Base-by-base conservation (phyloP, 768 basidiomycete genomes). In the Chlorophyllum brunneum region DNA sequence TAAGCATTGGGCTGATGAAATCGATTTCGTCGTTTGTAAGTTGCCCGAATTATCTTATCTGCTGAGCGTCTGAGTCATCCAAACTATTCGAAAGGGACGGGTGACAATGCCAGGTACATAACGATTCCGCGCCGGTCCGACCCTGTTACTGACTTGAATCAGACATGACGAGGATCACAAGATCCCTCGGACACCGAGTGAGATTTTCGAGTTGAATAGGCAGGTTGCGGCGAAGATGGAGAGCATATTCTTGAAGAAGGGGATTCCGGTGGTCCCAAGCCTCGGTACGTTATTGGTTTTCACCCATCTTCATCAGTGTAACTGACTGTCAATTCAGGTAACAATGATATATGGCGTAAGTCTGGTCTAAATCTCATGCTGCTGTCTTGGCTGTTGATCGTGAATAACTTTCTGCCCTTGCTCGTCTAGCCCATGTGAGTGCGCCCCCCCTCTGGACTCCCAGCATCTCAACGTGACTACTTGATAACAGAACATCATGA, bases 261-360 rank as follows among this genome's bases (percentile, higher is more conserved):
- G 85, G 10, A 84, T 95, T 31, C 83, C 88, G 13, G 83, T 94
- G 18, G 78, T 95, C 22, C 90, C 92, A 2, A 88, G 81, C 67
- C 71, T 97, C 54, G 88, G 88, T 82, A 59, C 60, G 10, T 23
- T 26, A 18, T 24, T 51, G 22, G 8, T 36, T 36, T 15, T 8
- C 33, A 23, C 10, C 51, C 37, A 31, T 38, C 36, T 15, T 27
- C 27, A 26, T 30, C 29, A 24, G 43, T 20, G 24, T 56, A 50
- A 43, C 45, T 48, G 29, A 37, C 27, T 20, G 30, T 43, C 45
- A 30, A 18, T 55, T 20, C 56, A 88, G 92, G 92, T 20, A 95
- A 95, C 67, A 95, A 95, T 66, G 92, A 95, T 71, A 78, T 95
- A 43, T 93, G 88, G 82, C 91, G 86, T 88, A 69, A 75, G 85